Percentiles rank a stretch among this genome's conserved stretches.
Conservation (phyloP, 2,329 filamentous ascomycete genomes). For the Scleromitrula shiraiana region DNA sequence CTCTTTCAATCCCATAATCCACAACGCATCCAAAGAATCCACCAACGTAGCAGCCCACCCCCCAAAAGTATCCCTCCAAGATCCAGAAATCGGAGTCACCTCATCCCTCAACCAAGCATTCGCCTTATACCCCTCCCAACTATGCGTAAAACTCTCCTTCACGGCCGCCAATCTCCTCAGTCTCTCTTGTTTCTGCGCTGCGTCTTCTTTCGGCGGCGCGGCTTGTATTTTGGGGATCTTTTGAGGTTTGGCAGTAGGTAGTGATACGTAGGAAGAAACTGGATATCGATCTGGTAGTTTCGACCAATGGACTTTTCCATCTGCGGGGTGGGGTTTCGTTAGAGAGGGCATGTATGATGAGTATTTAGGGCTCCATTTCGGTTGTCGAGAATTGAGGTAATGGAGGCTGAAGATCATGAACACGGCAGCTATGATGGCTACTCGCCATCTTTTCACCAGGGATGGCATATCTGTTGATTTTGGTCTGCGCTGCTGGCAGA, state of each 20-base stretch:
- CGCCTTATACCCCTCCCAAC: constrained; percentile 76
- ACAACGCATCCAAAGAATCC: constrained; percentile 74
- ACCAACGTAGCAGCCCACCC: constrained; percentile 86
- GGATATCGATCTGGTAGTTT: constrained; percentile 26
- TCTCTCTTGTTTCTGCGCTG: constrained; percentile 18
- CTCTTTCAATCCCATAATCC: constrained; percentile 73
- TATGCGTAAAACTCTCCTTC: constrained; percentile 27
- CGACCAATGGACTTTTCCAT: constrained; percentile 44
- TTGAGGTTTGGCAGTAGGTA: constrained; percentile 22
- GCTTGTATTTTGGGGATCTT: constrained; percentile 25
- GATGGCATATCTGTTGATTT: constrained; percentile 14
- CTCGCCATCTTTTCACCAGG: constrained; percentile 23
- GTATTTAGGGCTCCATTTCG: constrained; percentile 16
- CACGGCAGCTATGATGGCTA: constrained; percentile 16
- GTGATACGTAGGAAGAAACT: constrained; percentile 21
- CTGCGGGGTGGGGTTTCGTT: constrained; percentile 35
- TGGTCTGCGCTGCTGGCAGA: neutral
- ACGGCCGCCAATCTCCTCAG: constrained; percentile 21
- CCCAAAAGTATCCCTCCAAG: constrained; percentile 72
- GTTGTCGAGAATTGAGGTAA: constrained; percentile 18
- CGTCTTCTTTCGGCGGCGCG: constrained; percentile 17
- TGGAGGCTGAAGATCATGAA: constrained; percentile 21
- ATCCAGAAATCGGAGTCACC: constrained; percentile 61
- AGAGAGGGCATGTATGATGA: constrained; percentile 13
- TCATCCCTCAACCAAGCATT: constrained; percentile 85